Percentiles rank a stretch among this genome's conserved stretches.
Evolutionary conservation across 2,329 filamentous ascomycete species (phyloP).

Genomic region (Colletotrichum graminicola): DNA sequence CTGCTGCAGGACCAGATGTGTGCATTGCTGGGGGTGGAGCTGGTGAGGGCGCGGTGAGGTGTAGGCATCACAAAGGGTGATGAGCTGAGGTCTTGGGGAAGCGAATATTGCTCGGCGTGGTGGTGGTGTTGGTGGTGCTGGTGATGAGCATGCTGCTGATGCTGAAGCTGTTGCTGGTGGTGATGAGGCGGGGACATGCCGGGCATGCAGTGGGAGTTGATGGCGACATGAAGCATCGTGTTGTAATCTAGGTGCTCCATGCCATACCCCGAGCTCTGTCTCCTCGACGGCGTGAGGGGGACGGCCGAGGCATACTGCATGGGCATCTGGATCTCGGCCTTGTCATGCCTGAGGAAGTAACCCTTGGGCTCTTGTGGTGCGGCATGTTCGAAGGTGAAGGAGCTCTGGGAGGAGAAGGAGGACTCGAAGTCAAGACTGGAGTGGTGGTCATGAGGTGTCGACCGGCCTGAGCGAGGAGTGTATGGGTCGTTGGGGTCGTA

Average conservation of each 20-base stretch:
- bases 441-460: constrained; percentile 53
- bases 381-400: constrained; percentile 44
- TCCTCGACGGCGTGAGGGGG: constrained; percentile 37
- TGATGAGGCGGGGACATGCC: constrained; percentile 40
- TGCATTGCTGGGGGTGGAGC: constrained; percentile 54
- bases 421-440: constrained; percentile 54
- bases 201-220: constrained; percentile 41
- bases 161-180: constrained; percentile 6
- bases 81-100: constrained; percentile 41
- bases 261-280: constrained; percentile 37
- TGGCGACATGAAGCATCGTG: constrained; percentile 51
- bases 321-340: constrained; percentile 36
- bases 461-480: constrained; percentile 60
- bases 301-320: constrained; percentile 34
- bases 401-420: constrained; percentile 46
- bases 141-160: neutral
- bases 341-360: constrained; percentile 38
- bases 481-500: constrained; percentile 60
- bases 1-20: constrained; percentile 56
- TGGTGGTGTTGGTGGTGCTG: constrained; percentile 1
- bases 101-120: constrained; percentile 33
- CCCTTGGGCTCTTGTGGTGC: constrained; percentile 33
- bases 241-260: constrained; percentile 54
- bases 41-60: constrained; percentile 47
- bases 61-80: constrained; percentile 43